Base-by-base conservation (phyloP, 106 monocot species). In the Hemerocallis citrina region DNA sequence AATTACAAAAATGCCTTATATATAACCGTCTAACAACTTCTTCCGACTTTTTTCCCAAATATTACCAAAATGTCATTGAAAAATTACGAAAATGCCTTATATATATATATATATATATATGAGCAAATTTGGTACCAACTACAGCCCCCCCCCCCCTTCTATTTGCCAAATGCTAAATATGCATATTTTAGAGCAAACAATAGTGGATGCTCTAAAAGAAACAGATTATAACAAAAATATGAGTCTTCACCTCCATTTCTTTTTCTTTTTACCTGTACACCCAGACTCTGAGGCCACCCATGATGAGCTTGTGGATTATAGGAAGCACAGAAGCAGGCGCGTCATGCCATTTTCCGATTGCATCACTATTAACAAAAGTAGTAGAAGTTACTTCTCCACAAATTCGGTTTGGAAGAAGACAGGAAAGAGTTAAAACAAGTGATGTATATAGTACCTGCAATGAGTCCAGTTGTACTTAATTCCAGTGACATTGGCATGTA, bases 271-370 rank as follows among this genome's bases (percentile, higher is more conserved):
- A 93, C 92, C 92, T 93, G 81, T 55, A 89, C 76, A 93, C 85
- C 93, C 93, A 93, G 29, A 89, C 70, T 60, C 85, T 76, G 43
- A 93, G 15, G 24, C 85, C 89, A 5, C 74, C 88, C 17, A 77
- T 37, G 25, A 93, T 74, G n/a, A 93, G 81, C 47, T 93, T 93
- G 5, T 34, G 69, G 2, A 93, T 63, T 23, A 75, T 55, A 3
- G 88, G 93, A 22, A 93, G 76, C 27, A 77, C 55, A 0, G 88
- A 66, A 11, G 38, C 14, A 12, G 67, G 65, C 14, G 85, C 15
- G 29, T 74, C 67, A 41, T 59, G 50, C 74, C 74, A 74, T 22
- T 61, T 44, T 13, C 54, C 0, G 32, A 67, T 52, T 13, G 19
- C 65, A 52, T 66, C 49, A 55, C 65, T 70, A 1, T 59, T 59